Base-by-base conservation (phyloP, 2,329 filamentous ascomycete genomes). In the Fonsecaea multimorphosa region DNA sequence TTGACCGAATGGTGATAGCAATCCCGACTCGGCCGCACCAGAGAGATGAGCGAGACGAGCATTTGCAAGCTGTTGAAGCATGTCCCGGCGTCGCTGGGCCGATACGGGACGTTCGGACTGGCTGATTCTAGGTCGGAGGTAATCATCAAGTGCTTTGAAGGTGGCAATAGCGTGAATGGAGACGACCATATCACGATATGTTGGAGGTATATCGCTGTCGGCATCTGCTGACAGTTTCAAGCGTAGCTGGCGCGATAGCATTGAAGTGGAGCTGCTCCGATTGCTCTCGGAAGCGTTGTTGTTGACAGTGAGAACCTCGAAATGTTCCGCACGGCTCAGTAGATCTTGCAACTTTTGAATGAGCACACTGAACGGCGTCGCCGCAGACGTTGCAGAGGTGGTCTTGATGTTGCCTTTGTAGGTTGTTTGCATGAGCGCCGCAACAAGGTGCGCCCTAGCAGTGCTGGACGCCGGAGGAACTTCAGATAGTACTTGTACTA, bases 141-240 rank as follows among this genome's bases (percentile, higher is more conserved):
- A 99, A 76, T 99, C 95, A 75, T 98, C 95, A 27, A 99, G 81
- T 0, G 94, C 91, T 77, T 97, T 98, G 82, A 99, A 98, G 0
- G 93, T 98, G 1, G 95, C 94, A 74, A 99, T 98, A 16, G 95
- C 95, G 76, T 99, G 95, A 64, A 99, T 99, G 0, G 93, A 96
- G 0, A 99, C 95, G 90, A 97, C 97, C 69, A 99, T 96, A 71
- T 94, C 97, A 24, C 91, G 87, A 75, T 96, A 98, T 0, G 90
- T 84, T 38, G 89, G 86, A 19, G 95, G 95, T 66, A 99, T 95
- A 56, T 95, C 91, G 0, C 93, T 94, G 54, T 93, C 90, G 1
- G 96, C 93, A 71, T 96, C 93, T 1, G 95, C 94, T 40, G 93
- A 86, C 36, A 99, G 84, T 72, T 92, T 93, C 52, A 99, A 85